Base-by-base conservation (phyloP, 345 rosid species). In the Citrus reticulata region DNA sequence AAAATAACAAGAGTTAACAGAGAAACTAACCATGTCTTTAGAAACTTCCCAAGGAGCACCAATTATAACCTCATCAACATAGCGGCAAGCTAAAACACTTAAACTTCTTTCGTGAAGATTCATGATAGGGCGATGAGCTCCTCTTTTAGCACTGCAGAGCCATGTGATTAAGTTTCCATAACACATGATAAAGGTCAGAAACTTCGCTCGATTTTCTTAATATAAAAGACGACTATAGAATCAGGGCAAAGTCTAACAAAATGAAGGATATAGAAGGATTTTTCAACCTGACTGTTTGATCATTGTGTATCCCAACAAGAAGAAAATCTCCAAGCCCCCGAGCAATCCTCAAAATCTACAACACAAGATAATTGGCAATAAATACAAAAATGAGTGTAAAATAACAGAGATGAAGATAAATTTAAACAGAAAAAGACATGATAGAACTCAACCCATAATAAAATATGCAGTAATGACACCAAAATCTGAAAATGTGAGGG, bases 91-190 rank as follows among this genome's bases (percentile, higher is more conserved):
- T 85, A 92, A 78, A 60, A 90, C 94, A 75, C 91, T 90, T 76
- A 92, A 85, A 80, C 97, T 92, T 86, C 97, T 85, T 82, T 92
- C 97, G 78, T 92, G 94, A 75, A 92, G 91, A 88, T 87, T 89
- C 94, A 92, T 92, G 80, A 90, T 92, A 68, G 97, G 97, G 24
- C 90, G 91, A 81, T 90, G 93, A 11, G 82, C 82, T 70, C 93
- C 94, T 85, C 94, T 89, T 78, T 85, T 87, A 57, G 87, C 85
- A 85, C 97, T 92, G 89, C 84, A 87, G 40, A 79, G 58, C 60
- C 73, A 86, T 46, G 35, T 14, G 68, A 34, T 37, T 37, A 25
- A 27, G 9, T 61, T 30, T 60, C 49, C 42, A 68, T 14, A 34
- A 65, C 61, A 61, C 40, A 20, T 32, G 14, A 70, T 57, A 22